Evolutionary conservation across 306 rosid species (phyloP).

Genomic region (Ochetophila trinervis): DNA sequence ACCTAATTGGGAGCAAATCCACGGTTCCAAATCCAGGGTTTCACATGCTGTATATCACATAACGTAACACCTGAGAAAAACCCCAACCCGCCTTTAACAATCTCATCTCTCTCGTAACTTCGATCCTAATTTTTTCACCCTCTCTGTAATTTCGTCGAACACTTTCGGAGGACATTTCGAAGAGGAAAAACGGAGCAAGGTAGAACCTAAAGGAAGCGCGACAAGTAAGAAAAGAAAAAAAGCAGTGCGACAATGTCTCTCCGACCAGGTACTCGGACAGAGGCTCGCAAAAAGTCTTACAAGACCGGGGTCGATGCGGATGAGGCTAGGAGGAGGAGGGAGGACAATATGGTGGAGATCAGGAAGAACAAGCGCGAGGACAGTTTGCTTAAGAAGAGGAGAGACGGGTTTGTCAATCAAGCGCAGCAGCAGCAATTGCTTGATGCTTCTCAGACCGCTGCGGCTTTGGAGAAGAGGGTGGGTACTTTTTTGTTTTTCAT

Average conservation of each 20-base stretch:
- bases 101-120: neutral
- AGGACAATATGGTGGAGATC: constrained; percentile 59
- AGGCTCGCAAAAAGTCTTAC: constrained; percentile 57
- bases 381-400: constrained; percentile 54
- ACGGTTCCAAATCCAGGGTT: too few relatives aligned
- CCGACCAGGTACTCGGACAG: constrained; percentile 49
- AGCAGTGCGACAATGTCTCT: constrained; percentile 47
- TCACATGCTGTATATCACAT: too few relatives aligned
- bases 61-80: neutral
- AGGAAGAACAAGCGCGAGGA: constrained; percentile 69
- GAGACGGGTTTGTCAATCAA: constrained; percentile 45
- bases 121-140: neutral
- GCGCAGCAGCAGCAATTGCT: constrained; percentile 40
- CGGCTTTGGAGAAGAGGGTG: constrained; percentile 44
- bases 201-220: too few relatives aligned
- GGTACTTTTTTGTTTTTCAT: neutral
- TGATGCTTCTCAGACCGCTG: constrained; percentile 35
- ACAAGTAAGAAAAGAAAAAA: neutral
- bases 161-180: neutral
- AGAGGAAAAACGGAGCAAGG: neutral
- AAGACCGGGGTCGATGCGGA: constrained; percentile 63
- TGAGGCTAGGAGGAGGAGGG: constrained; percentile 59
- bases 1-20: too few relatives aligned
- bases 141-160: constrained; percentile 31
- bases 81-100: constrained; percentile 5